phyloP scores from a whole-genome alignment of 2,329 filamentous ascomycete species.

The Cladosporium oxysporum region DNA sequence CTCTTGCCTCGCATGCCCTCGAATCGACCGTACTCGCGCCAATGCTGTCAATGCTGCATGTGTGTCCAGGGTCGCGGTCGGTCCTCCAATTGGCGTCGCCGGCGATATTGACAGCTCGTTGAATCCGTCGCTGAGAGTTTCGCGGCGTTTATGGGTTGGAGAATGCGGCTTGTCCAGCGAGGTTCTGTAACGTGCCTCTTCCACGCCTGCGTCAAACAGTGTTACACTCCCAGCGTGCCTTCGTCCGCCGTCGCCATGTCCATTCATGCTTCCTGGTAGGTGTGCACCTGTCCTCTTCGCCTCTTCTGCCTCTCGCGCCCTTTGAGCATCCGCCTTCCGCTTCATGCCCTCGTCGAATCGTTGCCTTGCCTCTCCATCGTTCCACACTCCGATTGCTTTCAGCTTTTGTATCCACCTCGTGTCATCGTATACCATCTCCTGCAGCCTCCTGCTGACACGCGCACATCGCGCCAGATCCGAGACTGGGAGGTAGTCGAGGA shows the following conservation, averaged over 20 bases:
- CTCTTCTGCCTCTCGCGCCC: conserved; percentile 44
- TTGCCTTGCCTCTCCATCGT: conserved; percentile 80
- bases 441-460: conserved; percentile 78
- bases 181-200: conserved; percentile 44
- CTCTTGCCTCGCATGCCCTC: conserved; percentile 83
- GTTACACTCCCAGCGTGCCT: conserved; percentile 53
- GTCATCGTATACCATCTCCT: conserved; percentile 99
- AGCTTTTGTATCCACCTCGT: conserved; percentile 88
- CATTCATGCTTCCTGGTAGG: conserved; percentile 39
- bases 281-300: conserved; percentile 38
- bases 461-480: conserved; percentile 84
- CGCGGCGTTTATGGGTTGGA: conserved; percentile 28
- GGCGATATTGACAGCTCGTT: conserved; percentile 67
- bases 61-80: conserved; percentile 54
- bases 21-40: conserved; percentile 70
- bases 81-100: conserved; percentile 4
- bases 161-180: conserved; percentile 38
- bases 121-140: conserved; percentile 68
- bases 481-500: conserved; percentile 86
- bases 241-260: conserved; percentile 34
- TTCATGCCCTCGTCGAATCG: conserved; percentile 71
- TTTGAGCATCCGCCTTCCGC: conserved; percentile 59
- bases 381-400: conserved; percentile 87
- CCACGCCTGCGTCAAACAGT: conserved; percentile 71
- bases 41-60: conserved; percentile 69